These are phyloP conservation scores for Petunia hybrid DNA, from an alignment of 305 asterid species.

Conservation along the genomic window DNA sequence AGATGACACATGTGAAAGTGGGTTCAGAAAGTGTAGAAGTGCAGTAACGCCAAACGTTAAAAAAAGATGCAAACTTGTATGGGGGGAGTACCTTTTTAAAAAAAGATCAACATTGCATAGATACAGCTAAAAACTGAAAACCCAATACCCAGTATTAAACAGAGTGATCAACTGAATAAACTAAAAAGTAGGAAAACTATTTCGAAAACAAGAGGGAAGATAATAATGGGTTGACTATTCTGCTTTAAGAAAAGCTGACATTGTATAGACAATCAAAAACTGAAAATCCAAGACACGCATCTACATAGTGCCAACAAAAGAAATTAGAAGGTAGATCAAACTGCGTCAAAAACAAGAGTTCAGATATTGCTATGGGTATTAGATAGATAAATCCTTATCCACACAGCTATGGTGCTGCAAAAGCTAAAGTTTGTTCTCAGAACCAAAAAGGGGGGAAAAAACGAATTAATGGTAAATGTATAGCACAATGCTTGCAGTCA, in stretches of 20 bases:
- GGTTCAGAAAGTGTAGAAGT: background rate
- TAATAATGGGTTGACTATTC: background rate
- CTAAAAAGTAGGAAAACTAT: conserved; percentile 1
- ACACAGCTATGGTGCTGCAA: conserved; percentile 5
- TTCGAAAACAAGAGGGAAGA: background rate
- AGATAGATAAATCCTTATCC: background rate
- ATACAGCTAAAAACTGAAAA: background rate
- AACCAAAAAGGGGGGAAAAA: background rate
- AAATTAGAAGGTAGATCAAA: background rate
- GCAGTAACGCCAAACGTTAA: background rate
- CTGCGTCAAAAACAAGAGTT: background rate
- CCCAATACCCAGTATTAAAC: background rate
- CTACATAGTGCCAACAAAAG: background rate
- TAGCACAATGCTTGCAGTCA: background rate
- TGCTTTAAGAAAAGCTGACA: background rate
- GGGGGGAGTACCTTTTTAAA: background rate
- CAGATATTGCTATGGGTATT: background rate
- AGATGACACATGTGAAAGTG: background rate
- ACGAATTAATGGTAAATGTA: background rate
- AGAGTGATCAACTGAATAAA: conserved; percentile 22
- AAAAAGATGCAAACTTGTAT: background rate
- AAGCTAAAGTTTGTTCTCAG: background rate
- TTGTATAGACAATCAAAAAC: conserved; percentile 5
- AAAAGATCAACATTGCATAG: conserved; percentile 7
- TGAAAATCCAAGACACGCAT: background rate